Base-by-base conservation (phyloP, 1,284 basidiomycete genomes). In the Cryptococcus sp. region DNA sequence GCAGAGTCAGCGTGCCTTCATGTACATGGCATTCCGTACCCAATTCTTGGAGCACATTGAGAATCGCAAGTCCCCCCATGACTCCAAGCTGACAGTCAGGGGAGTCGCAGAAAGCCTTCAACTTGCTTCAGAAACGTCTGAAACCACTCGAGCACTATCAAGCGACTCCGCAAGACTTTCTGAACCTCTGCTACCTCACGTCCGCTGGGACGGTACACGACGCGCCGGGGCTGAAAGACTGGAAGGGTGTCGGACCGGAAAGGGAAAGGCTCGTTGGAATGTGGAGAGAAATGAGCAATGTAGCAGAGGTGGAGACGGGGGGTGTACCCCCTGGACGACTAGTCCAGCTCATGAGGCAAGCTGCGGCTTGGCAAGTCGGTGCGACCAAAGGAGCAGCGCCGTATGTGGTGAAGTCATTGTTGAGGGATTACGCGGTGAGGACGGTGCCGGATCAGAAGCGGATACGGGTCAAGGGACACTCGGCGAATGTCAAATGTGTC, bases 131-230 rank as follows among this genome's bases (percentile, higher is more conserved):
- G 45, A 77, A 77, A 51, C 65, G 75, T 1, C 60, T 78, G 24
- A 77, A 76, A 56, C 75, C 75, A 6, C 63, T 78, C 16, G 76
- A 78, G 48, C 76, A 77, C 50, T 78, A 76, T 50, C 76, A 77
- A 53, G 76, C 76, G 1, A 71, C 74, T 25, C 71, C 75, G 1
- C 73, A 72, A 48, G 76, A 77, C 58, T 77, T 76, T 50, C 68
- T 74, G 45, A 73, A 74, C 46, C 60, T 78, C 26, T 75, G 76
- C 36, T 78, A 78, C 52, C 60, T 78, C 25, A 71, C 76, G 2
- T 72, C 72, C 1, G 71, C 73, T 25, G 65, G 65, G 34, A 71
- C 75, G 0, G 75, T 78, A 2, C 74, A 75, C 43, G 76, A 78
- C 50, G 75, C 76, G 5, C 75, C 75, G 0, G 68, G 69, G 0